These are phyloP conservation scores for Sporisorium graminicola DNA, from an alignment of 1,284 basidiomycete species.

Conservation along the genomic window DNA sequence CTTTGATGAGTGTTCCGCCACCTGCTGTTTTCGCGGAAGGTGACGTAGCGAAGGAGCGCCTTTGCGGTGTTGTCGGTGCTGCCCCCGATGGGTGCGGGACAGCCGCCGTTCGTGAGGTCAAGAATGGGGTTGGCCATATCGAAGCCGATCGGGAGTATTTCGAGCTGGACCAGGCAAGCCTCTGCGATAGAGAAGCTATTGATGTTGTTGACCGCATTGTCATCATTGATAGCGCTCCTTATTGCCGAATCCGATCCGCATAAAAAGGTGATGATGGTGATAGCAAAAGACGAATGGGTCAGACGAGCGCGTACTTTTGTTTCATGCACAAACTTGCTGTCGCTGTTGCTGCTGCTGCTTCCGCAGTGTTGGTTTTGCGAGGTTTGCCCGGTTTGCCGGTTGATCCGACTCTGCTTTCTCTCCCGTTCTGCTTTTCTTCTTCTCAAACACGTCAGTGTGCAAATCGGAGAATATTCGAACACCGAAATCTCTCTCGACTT, in stretches of 20 bases:
- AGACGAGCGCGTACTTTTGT: neutral
- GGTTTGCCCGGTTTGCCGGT: conserved; percentile 8
- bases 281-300: conserved; percentile 3
- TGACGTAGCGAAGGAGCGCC: conserved; percentile 35
- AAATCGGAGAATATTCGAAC: conserved; percentile 14
- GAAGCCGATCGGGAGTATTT: neutral
- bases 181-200: conserved; percentile 13
- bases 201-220: conserved; percentile 20
- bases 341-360: too few species aligned
- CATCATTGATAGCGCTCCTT: neutral
- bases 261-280: conserved; percentile 3
- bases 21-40: conserved; percentile 25
- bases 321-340: too few species aligned
- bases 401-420: neutral
- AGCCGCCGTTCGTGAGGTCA: neutral
- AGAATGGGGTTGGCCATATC: neutral
- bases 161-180: neutral
- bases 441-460: too few species aligned
- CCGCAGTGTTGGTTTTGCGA: conserved; percentile 4
- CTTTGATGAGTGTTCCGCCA: conserved; percentile 28
- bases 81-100: conserved; percentile 1
- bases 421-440: too few species aligned
- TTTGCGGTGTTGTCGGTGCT: conserved; percentile 2
- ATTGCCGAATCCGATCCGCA: neutral
- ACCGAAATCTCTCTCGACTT: neutral